A percentile compares a stretch with the other conserved stretches of the same genome.
Evolutionary conservation across 2,329 filamentous ascomycete species (phyloP).

Genomic region (Chaetomium strumarium): DNA sequence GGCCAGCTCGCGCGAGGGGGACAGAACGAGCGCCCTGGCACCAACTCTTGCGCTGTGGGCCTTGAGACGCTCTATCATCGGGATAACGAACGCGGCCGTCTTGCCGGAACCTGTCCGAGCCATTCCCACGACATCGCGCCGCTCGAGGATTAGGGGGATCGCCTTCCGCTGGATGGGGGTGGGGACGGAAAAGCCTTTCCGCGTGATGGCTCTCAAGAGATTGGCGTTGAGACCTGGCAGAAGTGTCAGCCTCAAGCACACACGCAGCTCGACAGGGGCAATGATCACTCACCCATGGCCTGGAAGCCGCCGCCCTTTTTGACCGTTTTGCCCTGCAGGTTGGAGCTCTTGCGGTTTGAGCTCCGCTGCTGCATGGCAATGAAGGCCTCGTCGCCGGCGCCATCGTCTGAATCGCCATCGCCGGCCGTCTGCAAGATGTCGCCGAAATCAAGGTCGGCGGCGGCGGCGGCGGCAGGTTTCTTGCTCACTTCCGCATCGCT

Average conservation of each 20-base stretch:
- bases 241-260: not conserved
- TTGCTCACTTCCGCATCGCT: constrained; percentile 27
- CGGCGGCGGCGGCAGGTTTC: constrained; percentile 34
- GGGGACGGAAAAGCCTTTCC: constrained; percentile 92
- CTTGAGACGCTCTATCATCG: constrained; percentile 93
- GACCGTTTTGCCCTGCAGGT: constrained; percentile 74
- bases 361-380: constrained; percentile 84
- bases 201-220: constrained; percentile 81
- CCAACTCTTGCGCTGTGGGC: constrained; percentile 83
- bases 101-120: constrained; percentile 98
- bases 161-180: constrained; percentile 97
- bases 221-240: constrained; percentile 64
- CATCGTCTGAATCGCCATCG: constrained; percentile 44
- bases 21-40: constrained; percentile 79
- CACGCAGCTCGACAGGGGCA: not conserved
- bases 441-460: constrained; percentile 50
- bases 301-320: constrained; percentile 98
- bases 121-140: constrained; percentile 98
- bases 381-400: constrained; percentile 76
- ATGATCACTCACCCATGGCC: constrained; percentile 63
- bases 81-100: constrained; percentile 95
- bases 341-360: constrained; percentile 77
- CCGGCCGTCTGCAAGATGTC: constrained; percentile 55
- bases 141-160: constrained; percentile 82
- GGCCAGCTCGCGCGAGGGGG: constrained; percentile 88